Percentiles rank a stretch among this genome's conserved stretches.
phyloP scores from a whole-genome alignment of 306 rosid genomes.

The Vigna trinervia region DNA sequence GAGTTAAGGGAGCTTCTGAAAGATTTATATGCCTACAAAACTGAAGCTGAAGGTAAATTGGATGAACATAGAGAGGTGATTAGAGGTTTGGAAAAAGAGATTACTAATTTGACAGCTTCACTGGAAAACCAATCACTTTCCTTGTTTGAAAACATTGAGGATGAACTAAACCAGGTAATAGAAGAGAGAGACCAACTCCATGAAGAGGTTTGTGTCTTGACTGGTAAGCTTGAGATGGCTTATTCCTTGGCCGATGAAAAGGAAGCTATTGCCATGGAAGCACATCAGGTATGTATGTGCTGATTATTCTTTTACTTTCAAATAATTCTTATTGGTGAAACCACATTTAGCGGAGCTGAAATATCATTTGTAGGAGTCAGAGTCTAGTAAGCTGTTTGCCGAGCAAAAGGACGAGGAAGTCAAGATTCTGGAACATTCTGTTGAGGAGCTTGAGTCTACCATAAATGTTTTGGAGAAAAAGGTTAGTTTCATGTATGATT shows the following conservation, averaged over 20 bases:
- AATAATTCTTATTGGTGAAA: slow-evolving; percentile 36
- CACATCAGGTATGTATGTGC: slow-evolving; percentile 72
- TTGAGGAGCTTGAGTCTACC: slow-evolving; percentile 95
- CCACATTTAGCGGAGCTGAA: slow-evolving; percentile 37
- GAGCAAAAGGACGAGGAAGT: slow-evolving; percentile 97
- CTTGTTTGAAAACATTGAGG: slow-evolving; percentile 65
- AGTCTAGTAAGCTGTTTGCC: slow-evolving; percentile 80
- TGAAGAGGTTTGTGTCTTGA: slow-evolving; percentile 67
- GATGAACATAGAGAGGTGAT: slow-evolving; percentile 81
- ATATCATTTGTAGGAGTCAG: slow-evolving; percentile 69
- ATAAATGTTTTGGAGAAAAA: slow-evolving; percentile 90
- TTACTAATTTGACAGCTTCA: slow-evolving; percentile 69
- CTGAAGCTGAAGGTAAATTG: slow-evolving; percentile 70
- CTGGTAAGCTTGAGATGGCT: slow-evolving; percentile 79
- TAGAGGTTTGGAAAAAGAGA: slow-evolving; percentile 79
- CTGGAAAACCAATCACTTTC: slow-evolving; percentile 61
- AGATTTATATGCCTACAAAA: slow-evolving; percentile 62
- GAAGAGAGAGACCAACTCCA: slow-evolving; percentile 77
- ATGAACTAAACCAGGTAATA: slow-evolving; percentile 64
- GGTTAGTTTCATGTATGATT: slow-evolving; percentile 55
- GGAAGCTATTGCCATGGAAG: slow-evolving; percentile 84
- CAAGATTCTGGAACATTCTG: slow-evolving; percentile 85
- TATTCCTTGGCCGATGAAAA: slow-evolving; percentile 84
- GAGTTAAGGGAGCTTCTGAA: slow-evolving; percentile 72
- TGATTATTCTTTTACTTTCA: slow-evolving; percentile 30